Evolutionary conservation across 176 grass and related monocot genomes (phyloP).

Genomic region (Eleusine indica): DNA sequence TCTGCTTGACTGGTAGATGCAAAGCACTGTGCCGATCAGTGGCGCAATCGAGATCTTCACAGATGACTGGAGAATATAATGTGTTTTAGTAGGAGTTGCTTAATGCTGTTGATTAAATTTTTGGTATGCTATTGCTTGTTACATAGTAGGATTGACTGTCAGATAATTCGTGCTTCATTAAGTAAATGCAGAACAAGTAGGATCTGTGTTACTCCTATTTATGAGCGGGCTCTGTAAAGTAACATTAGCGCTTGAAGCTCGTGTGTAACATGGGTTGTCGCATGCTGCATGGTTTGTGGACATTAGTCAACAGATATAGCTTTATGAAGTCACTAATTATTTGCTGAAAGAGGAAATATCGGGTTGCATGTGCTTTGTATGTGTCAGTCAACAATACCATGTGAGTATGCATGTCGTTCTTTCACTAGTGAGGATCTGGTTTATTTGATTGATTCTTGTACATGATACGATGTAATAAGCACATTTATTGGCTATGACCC

Average conservation of each 20-base stretch:
- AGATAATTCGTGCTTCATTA: slow-evolving; percentile 4
- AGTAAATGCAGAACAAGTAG: neutral
- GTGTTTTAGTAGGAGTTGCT: neutral
- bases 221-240: neutral
- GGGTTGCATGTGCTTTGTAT: neutral
- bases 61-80: neutral
- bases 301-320: neutral
- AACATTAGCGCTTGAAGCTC: neutral
- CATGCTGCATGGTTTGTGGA: slow-evolving; percentile 8
- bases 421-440: slow-evolving; percentile 8
- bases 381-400: neutral
- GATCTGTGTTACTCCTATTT: slow-evolving; percentile 1
- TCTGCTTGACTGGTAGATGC: slow-evolving; percentile 10
- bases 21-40: slow-evolving; percentile 16
- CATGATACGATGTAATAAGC: neutral
- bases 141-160: neutral
- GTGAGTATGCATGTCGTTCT: neutral
- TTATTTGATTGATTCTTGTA: slow-evolving; percentile 5
- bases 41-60: slow-evolving; percentile 15
- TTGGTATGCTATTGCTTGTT: neutral
- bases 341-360: neutral
- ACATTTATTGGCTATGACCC: neutral
- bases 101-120: neutral
- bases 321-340: neutral
- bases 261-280: neutral